Evolutionary conservation across 2,329 filamentous ascomycete genomes (phyloP).

Genomic region (Arthrobotrys conoides): DNA sequence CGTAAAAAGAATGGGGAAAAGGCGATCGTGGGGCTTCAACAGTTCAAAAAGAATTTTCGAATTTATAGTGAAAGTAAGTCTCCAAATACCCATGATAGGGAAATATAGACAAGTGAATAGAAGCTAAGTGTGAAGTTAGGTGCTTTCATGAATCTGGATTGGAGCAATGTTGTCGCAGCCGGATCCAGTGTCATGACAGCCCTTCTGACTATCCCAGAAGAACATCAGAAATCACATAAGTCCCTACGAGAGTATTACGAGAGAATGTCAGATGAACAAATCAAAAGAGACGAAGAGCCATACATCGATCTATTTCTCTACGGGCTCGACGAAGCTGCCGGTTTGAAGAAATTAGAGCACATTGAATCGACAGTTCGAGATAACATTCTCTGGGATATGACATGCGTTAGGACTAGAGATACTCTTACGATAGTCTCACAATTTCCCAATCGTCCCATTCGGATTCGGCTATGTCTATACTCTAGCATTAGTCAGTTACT

Average conservation of each 20-base stretch:
- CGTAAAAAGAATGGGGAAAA: conserved; percentile 75
- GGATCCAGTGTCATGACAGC: conserved; percentile 85
- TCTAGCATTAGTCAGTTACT: conserved; percentile 86
- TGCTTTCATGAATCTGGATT: conserved; percentile 69
- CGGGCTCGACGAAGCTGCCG: conserved; percentile 79
- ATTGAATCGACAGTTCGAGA: conserved; percentile 82
- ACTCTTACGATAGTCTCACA: conserved; percentile 87
- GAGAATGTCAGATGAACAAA: conserved; percentile 67
- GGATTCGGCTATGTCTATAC: conserved; percentile 90
- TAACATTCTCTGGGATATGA: conserved; percentile 76
- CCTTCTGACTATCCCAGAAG: conserved; percentile 77
- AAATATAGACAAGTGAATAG: not conserved
- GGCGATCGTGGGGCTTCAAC: conserved; percentile 77
- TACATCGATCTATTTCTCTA: conserved; percentile 83
- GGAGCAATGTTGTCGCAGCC: conserved; percentile 86
- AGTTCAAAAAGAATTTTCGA: conserved; percentile 83
- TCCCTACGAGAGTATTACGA: conserved; percentile 81
- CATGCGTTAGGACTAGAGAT: conserved; percentile 82
- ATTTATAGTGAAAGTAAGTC: conserved; percentile 80
- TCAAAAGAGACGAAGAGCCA: not conserved
- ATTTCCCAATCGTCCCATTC: conserved; percentile 83
- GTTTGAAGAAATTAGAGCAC: conserved; percentile 85
- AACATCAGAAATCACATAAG: conserved; percentile 74
- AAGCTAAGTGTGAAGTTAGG: conserved; percentile 25
- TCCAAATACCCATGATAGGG: not conserved